These are phyloP conservation scores for Pestalotiopsis sp. DNA, from an alignment of 2,329 filamentous ascomycete species.

Conservation along the genomic window DNA sequence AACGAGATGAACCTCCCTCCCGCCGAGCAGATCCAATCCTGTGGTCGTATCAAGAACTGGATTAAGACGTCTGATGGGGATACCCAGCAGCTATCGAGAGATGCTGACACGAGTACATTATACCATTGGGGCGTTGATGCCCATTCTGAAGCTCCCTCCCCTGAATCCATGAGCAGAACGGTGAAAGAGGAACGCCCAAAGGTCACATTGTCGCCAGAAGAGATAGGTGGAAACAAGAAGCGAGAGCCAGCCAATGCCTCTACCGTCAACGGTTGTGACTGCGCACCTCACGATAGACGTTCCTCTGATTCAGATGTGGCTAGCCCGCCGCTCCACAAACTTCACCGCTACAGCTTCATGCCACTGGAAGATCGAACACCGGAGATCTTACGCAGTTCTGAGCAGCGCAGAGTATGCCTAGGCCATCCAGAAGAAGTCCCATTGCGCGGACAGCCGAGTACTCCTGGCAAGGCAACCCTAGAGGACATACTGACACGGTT, in stretches of 20 bases:
- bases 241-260: background rate
- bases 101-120: conserved; percentile 1
- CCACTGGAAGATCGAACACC: conserved; percentile 24
- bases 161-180: conserved; percentile 8
- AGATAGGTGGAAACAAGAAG: background rate
- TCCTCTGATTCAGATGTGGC: background rate
- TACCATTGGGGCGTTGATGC: conserved; percentile 29
- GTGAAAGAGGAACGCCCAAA: background rate
- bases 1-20: background rate
- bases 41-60: background rate
- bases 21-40: background rate
- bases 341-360: conserved; percentile 30
- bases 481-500: conserved; percentile 23
- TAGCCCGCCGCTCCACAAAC: conserved; percentile 17
- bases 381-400: conserved; percentile 18
- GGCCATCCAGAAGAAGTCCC: conserved; percentile 12
- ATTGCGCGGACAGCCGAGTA: conserved; percentile 11
- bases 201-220: background rate
- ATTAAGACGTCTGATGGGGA: background rate
- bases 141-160: conserved; percentile 19
- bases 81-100: background rate
- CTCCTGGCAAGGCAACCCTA: conserved; percentile 23
- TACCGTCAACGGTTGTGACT: background rate
- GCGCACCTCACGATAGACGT: background rate
- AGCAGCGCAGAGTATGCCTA: background rate